Evolutionary conservation across 192 early-diverging fungal genomes (phyloP).

Genomic region (Rhizophagus sp.): DNA sequence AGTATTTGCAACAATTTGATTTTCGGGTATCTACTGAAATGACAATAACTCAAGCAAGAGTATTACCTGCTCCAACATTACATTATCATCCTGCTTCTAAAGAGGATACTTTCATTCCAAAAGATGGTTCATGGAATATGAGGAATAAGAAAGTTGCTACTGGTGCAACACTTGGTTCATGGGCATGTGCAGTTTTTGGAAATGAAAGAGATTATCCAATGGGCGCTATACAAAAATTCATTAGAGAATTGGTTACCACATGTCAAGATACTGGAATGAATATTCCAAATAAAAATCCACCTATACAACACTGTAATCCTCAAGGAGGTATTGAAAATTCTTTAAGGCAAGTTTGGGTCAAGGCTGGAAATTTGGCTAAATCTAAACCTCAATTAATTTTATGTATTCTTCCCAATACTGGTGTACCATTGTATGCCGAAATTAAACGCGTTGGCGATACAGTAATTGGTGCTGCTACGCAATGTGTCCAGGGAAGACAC

Average conservation of each 20-base stretch:
- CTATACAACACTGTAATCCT: conserved; percentile 52
- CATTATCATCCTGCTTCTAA: background rate
- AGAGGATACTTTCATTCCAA: background rate
- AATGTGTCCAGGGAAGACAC: background rate
- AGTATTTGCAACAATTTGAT: background rate
- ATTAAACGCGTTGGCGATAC: background rate
- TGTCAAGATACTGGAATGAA: conserved; percentile 73
- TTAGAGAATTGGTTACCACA: conserved; percentile 68
- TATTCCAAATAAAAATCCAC: conserved; percentile 52
- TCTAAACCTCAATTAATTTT: background rate
- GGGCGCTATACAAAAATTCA: conserved; percentile 42
- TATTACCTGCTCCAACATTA: background rate
- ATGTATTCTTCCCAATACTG: background rate
- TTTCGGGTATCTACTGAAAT: background rate
- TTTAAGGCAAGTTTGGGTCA: background rate
- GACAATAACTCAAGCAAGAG: background rate
- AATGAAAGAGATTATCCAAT: background rate
- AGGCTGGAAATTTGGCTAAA: background rate
- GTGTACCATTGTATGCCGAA: background rate
- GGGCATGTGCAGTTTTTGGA: background rate
- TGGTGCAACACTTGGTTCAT: background rate
- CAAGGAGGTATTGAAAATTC: background rate
- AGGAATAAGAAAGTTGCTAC: background rate
- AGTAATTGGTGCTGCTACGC: background rate
- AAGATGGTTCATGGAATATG: background rate